Base-by-base conservation (phyloP, 768 basidiomycete genomes). In the Collybia mongolica region DNA sequence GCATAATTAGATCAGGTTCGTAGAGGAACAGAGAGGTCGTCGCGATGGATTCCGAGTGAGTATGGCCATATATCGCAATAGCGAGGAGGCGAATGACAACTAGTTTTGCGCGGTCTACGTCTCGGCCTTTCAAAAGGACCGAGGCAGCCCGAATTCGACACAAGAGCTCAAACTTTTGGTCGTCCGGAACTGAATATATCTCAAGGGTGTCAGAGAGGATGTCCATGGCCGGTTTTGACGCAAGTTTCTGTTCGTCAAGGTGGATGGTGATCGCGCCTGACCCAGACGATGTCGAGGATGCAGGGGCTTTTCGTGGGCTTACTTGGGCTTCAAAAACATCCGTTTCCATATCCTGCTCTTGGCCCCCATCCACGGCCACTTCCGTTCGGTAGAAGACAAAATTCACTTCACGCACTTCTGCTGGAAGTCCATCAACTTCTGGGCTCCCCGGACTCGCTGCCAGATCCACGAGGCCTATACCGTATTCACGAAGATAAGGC, bases 11-110 rank as follows among this genome's bases (percentile, higher is more conserved):
- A 60, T 97, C 95, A 6, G 96, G 96, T 65, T 98, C 95, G 61
- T 93, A 95, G 9, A 98, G 77, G 73, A 98, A 96, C 38, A 98
- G 76, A 6, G 86, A 81, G 3, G 88, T 82, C 36, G 84, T 79
- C 1, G 91, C 89, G 63, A 87, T 83, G 35, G 77, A 75, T 68
- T 98, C 95, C 39, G 75, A 65, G 62, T 92, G 85, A 46, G 91
- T 92, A 65, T 93, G 92, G 24, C 90, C 90, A 61, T 92, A 98
- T 40, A 95, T 90, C 19, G 93, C 90, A 50, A 96, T 87, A 8
- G 96, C 86, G 38, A 97, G 73, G 19, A 98, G 79, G 51, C 95
- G 83, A 39, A 90, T 78, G 52, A 83, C 72, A 39, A 95, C 79
- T 37, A 98, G 80, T 64, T 93, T 89, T 67, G 88, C 83, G 29